Evolutionary conservation across 78 protist genomes (phyloP), one percentile per base, ranked within the genome.

Genomic region (Dictyostelium firmibasis): DNA sequence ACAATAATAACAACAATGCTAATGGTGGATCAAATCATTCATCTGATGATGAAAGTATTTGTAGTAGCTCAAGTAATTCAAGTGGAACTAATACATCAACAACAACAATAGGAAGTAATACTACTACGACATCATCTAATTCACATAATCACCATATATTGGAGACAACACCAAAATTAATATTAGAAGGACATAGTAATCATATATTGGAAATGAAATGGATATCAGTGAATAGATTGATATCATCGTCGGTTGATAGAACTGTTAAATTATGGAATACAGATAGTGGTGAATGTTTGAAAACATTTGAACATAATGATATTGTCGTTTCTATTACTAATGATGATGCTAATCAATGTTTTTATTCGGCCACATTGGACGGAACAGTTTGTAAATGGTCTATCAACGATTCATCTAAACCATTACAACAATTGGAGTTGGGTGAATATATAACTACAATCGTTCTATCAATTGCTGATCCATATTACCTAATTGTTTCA

Each of bases 271-370:
- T 89, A 11, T 89, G 94, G 94, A 43, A 75, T 31, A 10, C 82
- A 4, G 82, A 81, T 3, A 23, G 62, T 20, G 44, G 57, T 11
- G 87, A 89, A 69, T 81, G 86, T 44, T 27, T 81, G 6, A 89
- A 50, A 69, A 89, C 87, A 64, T 89, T 81, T 79, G 94, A 89
- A 81, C 94, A 89, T 81, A 89, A 89, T 70, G 94, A 89, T 81
- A 81, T 89, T 81, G 94, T 89, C n/a, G 94, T 89, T 69, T 89
- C 94, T n/a, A 50, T 89, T 31, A 47, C 81, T 64, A 75, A 69
- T 36, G 94, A 81, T 75, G 31, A 18, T 64, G 60, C 6, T 14
- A 67, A 25, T 67, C 38, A 72, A 2, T 31, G 36, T 6, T 89
- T 89, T 35, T 81, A 70, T 50, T 50, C 87, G 3, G 84, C 88